Conservation (phyloP, 2,329 filamentous ascomycete species). For the Trichoderma simmonsii region DNA sequence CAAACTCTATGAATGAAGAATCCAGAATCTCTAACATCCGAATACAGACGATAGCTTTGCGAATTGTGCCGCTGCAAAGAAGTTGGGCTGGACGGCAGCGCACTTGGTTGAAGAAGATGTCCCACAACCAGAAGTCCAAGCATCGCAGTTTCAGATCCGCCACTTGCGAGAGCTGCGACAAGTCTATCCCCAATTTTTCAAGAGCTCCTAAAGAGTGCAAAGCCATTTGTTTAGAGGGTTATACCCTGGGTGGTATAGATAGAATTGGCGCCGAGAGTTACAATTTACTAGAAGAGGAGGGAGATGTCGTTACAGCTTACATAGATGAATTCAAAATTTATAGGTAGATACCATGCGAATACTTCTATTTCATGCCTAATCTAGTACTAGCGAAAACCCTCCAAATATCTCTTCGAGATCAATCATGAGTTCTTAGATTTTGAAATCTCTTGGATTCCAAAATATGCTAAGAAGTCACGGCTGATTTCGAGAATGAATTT, state of each 20-base stretch:
- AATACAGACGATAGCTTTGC: conserved; percentile 74
- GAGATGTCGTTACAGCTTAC: not conserved
- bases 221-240: not conserved
- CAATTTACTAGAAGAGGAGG: not conserved
- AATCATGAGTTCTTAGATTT: no score
- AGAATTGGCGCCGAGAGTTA: not conserved
- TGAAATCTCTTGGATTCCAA: not conserved
- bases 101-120: conserved; percentile 81
- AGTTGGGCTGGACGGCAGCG: conserved; percentile 79
- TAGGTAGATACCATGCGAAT: conserved; percentile 6
- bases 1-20: not conserved
- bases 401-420: not conserved
- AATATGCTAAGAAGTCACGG: not conserved
- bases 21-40: not conserved
- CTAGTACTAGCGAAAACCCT: not conserved
- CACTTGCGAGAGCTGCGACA: conserved; percentile 71
- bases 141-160: conserved; percentile 71
- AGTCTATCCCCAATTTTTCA: conserved; percentile 85
- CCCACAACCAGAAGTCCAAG: conserved; percentile 58
- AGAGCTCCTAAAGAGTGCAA: conserved; percentile 35
- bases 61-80: conserved; percentile 75
- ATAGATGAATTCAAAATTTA: not conserved
- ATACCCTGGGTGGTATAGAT: not conserved
- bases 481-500: not conserved
- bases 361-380: not conserved